These are phyloP conservation scores for Tylopilus sp. DNA, from an alignment of 768 basidiomycete species.

Conservation along the genomic window DNA sequence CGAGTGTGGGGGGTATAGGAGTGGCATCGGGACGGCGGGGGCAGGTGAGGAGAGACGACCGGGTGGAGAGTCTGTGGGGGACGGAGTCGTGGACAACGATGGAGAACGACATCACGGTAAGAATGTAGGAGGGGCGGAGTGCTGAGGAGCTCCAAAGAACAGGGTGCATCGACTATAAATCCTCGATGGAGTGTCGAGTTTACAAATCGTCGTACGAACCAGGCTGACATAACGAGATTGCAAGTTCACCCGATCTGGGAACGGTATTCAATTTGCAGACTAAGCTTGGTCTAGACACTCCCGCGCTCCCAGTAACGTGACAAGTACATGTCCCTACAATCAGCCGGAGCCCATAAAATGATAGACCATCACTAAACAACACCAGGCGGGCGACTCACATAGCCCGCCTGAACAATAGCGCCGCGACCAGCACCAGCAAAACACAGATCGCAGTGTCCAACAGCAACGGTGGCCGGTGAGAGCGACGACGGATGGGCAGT, in stretches of 20 bases:
- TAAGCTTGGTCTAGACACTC: slow-evolving; percentile 22
- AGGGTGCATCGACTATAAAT: slow-evolving; percentile 15
- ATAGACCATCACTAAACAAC: slow-evolving; percentile 20
- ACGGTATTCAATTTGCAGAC: slow-evolving; percentile 18
- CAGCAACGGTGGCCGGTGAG: slow-evolving; percentile 51
- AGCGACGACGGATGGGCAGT: slow-evolving; percentile 15
- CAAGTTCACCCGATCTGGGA: slow-evolving; percentile 9
- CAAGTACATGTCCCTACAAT: slow-evolving; percentile 17
- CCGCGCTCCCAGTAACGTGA: slow-evolving; percentile 8
- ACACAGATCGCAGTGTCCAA: slow-evolving; percentile 75
- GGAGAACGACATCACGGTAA: slow-evolving; percentile 15
- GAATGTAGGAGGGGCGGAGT: not conserved
- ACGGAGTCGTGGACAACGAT: slow-evolving; percentile 13
- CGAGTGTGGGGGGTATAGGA: slow-evolving; percentile 60
- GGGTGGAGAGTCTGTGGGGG: slow-evolving; percentile 8
- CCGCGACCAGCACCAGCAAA: slow-evolving; percentile 63
- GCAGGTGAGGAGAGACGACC: slow-evolving; percentile 18
- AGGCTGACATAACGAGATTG: slow-evolving; percentile 26
- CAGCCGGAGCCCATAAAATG: slow-evolving; percentile 10
- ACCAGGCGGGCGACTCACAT: slow-evolving; percentile 31
- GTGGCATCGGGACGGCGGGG: slow-evolving; percentile 30
- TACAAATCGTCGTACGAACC: slow-evolving; percentile 23
- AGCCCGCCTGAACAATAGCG: slow-evolving; percentile 61
- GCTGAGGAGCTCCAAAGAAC: slow-evolving; percentile 10
- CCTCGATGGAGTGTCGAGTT: slow-evolving; percentile 11